phyloP scores from a whole-genome alignment of 2,329 filamentous ascomycete genomes.

The Calonectria pauciramosa region DNA sequence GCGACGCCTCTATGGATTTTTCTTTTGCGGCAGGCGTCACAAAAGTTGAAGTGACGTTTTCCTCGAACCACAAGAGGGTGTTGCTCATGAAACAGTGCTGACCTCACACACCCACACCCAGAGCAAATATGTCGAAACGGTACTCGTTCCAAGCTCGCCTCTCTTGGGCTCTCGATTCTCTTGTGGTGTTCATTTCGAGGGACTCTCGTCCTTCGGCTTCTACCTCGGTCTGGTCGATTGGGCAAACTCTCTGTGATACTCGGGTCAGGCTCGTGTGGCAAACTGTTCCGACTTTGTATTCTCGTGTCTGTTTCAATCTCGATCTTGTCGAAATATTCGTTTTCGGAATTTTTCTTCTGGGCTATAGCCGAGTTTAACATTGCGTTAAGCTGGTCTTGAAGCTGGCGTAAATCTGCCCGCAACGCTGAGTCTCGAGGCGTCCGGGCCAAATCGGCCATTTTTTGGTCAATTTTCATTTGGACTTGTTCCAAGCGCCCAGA shows the following conservation, averaged over 20 bases:
- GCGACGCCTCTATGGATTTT: constrained; percentile 39
- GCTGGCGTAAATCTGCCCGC: constrained; percentile 39
- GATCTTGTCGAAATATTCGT: neutral
- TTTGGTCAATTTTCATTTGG: constrained; percentile 45
- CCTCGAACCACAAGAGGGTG: constrained; percentile 45
- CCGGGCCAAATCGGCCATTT: constrained; percentile 41
- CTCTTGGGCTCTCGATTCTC: constrained; percentile 17
- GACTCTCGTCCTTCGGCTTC: neutral
- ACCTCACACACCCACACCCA: constrained; percentile 53
- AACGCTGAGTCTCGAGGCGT: constrained; percentile 40
- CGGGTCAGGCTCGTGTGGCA: neutral
- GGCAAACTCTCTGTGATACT: no score
- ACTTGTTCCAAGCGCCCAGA: constrained; percentile 43
- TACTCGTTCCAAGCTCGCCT: constrained; percentile 36
- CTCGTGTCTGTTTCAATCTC: neutral
- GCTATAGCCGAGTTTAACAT: constrained; percentile 46
- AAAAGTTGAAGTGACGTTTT: constrained; percentile 51
- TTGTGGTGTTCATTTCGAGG: neutral
- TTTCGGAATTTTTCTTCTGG: constrained; percentile 6
- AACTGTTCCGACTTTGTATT: neutral
- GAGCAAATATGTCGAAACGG: constrained; percentile 52
- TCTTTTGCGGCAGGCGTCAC: constrained; percentile 50
- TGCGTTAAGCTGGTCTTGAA: constrained; percentile 48
- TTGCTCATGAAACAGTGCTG: constrained; percentile 50
- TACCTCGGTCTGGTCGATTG: neutral